Evolutionary conservation across 345 rosid species (phyloP).

Genomic region (Pistacia atlantica): DNA sequence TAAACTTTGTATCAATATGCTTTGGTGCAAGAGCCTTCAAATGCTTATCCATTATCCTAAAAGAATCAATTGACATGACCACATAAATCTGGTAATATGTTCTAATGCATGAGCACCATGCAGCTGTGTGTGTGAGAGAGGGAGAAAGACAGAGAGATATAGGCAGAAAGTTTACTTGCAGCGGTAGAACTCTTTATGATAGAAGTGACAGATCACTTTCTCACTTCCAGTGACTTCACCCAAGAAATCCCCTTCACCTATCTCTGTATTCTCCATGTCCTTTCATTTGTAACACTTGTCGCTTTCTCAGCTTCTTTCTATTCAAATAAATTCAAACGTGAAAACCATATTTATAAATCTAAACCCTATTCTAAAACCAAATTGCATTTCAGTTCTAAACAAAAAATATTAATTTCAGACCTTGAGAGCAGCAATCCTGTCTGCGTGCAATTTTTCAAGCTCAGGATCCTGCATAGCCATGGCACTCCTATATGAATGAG

Average conservation of each 20-base stretch:
- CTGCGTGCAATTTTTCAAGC: slow-evolving; percentile 88
- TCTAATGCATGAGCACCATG: background rate
- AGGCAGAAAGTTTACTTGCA: slow-evolving; percentile 67
- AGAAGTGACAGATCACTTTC: slow-evolving; percentile 81
- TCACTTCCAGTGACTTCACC: slow-evolving; percentile 94
- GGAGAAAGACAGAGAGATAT: background rate
- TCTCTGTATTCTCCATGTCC: slow-evolving; percentile 91
- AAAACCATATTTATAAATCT: slow-evolving; percentile 31
- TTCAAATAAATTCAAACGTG: slow-evolving; percentile 25
- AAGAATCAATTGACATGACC: slow-evolving; percentile 22
- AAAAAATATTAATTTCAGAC: slow-evolving; percentile 36
- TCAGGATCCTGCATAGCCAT: slow-evolving; percentile 77
- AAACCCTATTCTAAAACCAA: slow-evolving; percentile 12
- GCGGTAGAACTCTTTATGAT: slow-evolving; percentile 82
- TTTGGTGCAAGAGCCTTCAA: slow-evolving; percentile 71
- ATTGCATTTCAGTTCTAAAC: background rate
- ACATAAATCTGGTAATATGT: background rate
- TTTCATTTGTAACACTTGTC: slow-evolving; percentile 71
- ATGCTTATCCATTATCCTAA: slow-evolving; percentile 96
- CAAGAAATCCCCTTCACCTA: slow-evolving; percentile 90
- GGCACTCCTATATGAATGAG: background rate
- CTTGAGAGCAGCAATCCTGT: slow-evolving; percentile 91
- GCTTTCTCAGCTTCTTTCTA: slow-evolving; percentile 94
- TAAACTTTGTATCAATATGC: slow-evolving; percentile 83
- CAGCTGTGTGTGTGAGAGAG: background rate